These are phyloP conservation scores for Golubevia pallescens DNA, from an alignment of 1,284 basidiomycete genomes.

Conservation along the genomic window DNA sequence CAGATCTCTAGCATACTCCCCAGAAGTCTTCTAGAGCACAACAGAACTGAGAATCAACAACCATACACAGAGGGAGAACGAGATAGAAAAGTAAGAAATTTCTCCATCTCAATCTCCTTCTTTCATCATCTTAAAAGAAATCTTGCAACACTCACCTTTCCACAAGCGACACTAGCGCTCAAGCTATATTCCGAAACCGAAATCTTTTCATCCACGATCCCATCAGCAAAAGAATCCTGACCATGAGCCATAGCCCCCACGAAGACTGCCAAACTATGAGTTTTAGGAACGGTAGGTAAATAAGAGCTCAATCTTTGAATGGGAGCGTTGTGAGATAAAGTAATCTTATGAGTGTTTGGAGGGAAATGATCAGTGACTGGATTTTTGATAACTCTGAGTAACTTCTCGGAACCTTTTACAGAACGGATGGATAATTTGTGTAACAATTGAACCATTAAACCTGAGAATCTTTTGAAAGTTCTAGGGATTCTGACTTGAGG, in stretches of 20 bases:
- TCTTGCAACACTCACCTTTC: slow-evolving; percentile 73
- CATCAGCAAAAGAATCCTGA: slow-evolving; percentile 95
- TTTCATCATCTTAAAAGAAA: background rate
- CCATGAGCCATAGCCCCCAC: slow-evolving; percentile 77
- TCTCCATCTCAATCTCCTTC: background rate
- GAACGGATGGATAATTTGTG: slow-evolving; percentile 94
- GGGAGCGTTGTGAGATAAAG: slow-evolving; percentile 81
- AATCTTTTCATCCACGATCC: slow-evolving; percentile 95
- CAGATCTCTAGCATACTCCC: too few species aligned
- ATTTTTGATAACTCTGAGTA: slow-evolving; percentile 98
- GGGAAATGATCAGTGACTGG: slow-evolving; percentile 95
- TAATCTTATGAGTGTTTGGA: slow-evolving; percentile 89
- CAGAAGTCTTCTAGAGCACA: slow-evolving; percentile 69
- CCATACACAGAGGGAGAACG: background rate
- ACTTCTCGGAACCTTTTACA: slow-evolving; percentile 93
- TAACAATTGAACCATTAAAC: slow-evolving; percentile 97
- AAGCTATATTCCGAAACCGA: slow-evolving; percentile 92
- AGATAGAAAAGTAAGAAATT: background rate
- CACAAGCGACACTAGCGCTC: slow-evolving; percentile 93
- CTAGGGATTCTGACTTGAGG: slow-evolving; percentile 95
- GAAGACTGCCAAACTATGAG: slow-evolving; percentile 90
- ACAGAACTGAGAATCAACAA: slow-evolving; percentile 70
- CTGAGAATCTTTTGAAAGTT: slow-evolving; percentile 98
- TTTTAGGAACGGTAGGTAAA: slow-evolving; percentile 79
- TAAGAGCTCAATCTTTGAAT: slow-evolving; percentile 82